These are phyloP conservation scores for Cucurbita pepo DNA, from an alignment of 306 rosid species.

Conservation along the genomic window DNA sequence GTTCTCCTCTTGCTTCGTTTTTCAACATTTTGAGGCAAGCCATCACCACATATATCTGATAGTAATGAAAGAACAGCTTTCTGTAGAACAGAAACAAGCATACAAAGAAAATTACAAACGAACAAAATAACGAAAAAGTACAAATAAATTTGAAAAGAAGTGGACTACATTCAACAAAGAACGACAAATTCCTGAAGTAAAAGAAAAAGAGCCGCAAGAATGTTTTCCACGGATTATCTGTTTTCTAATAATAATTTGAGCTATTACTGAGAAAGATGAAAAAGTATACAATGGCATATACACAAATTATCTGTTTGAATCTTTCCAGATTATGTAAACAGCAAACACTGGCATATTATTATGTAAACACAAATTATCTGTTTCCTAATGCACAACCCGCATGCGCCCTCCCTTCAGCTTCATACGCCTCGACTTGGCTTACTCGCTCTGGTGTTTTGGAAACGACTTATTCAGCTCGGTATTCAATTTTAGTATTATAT, in stretches of 20 bases:
- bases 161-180: background rate
- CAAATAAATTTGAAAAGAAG: background rate
- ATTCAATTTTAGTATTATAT: no score
- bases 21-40: constrained; percentile 32
- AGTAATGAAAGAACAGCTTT: constrained; percentile 93
- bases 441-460: no score
- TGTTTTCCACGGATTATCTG: background rate
- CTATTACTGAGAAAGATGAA: no score
- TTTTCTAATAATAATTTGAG: background rate
- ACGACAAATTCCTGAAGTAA: background rate
- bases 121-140: background rate
- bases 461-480: no score
- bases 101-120: constrained; percentile 8
- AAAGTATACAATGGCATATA: no score
- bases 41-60: constrained; percentile 35
- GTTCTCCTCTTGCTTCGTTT: constrained; percentile 50
- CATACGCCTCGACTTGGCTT: no score
- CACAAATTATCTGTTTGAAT: background rate
- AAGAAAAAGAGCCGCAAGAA: background rate
- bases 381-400: no score
- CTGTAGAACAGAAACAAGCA: constrained; percentile 36
- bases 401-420: no score
- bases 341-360: background rate
- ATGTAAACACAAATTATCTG: background rate
- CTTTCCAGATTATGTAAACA: background rate